Evolutionary conservation across 2,329 filamentous ascomycete genomes (phyloP), one percentile per base, ranked within the genome.

Genomic region (Pestalotiopsis sp.): DNA sequence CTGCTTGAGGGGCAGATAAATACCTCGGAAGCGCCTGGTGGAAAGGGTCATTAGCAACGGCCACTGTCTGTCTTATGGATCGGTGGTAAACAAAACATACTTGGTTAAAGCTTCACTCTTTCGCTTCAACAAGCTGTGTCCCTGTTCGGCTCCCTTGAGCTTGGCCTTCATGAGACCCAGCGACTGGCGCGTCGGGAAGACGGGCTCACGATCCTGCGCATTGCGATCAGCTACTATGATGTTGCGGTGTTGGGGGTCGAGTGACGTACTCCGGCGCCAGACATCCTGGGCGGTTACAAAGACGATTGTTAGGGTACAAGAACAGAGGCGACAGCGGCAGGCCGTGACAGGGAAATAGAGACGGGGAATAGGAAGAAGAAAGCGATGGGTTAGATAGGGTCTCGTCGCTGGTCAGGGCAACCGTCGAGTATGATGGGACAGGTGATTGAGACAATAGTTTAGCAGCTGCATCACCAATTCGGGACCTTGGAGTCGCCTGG

Each of bases 61-160:
- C 4, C 41, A 58, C 7, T 11, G 1, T 23, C 31, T 36, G 31
- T 36, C 31, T 36, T 9, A 36, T 36, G 6, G 31, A 36, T 52
- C 66, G 65, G 31, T n/a, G 58, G 67, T 36, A 36, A 71, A 49
- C 61, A 31, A 63, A 65, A 81, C 88, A 67, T 87, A 97, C 94
- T 99, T 99, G 73, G 96, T 99, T 72, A 99, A 86, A 75, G 96
- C 96, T 83, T 99, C 96, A 81, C 95, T 98, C 87, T 99, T 99
- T 78, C 96, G 89, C 87, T 99, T 99, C 72, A 99, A 85, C 79
- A 99, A 85, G 81, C 93, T 97, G 84, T 99, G 95, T 63, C 96
- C 96, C 61, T 90, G 94, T 81, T 95, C 92, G 68, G 93, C 93
- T 71, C 93, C 95, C 86, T 98, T 98, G 79, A 99, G 90, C 87